phyloP scores from a whole-genome alignment of 352 stramenopile genomes.

The Globisporangium paroecandrum region DNA sequence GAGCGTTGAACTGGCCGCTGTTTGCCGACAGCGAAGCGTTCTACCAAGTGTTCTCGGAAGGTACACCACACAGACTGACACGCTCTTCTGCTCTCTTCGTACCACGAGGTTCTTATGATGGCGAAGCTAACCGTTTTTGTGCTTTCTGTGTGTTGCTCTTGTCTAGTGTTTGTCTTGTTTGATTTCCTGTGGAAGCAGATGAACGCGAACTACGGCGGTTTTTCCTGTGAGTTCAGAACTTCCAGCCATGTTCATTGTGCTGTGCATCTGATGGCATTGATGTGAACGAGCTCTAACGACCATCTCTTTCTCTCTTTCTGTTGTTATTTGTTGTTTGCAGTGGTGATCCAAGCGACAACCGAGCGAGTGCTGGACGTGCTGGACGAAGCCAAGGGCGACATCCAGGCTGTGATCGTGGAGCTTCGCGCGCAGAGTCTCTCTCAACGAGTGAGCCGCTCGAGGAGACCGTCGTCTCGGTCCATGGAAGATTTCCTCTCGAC shows the following conservation, averaged over 20 bases:
- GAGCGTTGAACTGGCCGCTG: constrained; percentile 64
- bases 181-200: constrained; percentile 83
- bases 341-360: constrained; percentile 76
- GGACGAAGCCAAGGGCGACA: constrained; percentile 69
- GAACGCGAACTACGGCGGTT: constrained; percentile 85
- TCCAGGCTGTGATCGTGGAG: constrained; percentile 52
- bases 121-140: constrained; percentile 1
- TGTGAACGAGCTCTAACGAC: background rate
- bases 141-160: constrained; percentile 7
- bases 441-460: constrained; percentile 27
- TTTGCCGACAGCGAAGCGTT: constrained; percentile 69
- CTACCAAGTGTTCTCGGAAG: constrained; percentile 73
- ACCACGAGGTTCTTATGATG: background rate
- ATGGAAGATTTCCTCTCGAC: constrained; percentile 66
- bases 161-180: constrained; percentile 75
- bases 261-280: background rate
- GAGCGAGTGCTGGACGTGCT: constrained; percentile 63
- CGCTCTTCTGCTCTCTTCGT: background rate
- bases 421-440: constrained; percentile 58
- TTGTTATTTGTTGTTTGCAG: constrained; percentile 19
- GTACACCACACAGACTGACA: constrained; percentile 9
- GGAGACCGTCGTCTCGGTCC: constrained; percentile 51
- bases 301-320: background rate
- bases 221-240: constrained; percentile 44
- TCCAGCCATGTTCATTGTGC: background rate